A percentile compares a stretch with the other conserved stretches of the same genome.
Evolutionary conservation across 2,329 filamentous ascomycete species (phyloP).

Genomic region (Trichoderma endophyticum): DNA sequence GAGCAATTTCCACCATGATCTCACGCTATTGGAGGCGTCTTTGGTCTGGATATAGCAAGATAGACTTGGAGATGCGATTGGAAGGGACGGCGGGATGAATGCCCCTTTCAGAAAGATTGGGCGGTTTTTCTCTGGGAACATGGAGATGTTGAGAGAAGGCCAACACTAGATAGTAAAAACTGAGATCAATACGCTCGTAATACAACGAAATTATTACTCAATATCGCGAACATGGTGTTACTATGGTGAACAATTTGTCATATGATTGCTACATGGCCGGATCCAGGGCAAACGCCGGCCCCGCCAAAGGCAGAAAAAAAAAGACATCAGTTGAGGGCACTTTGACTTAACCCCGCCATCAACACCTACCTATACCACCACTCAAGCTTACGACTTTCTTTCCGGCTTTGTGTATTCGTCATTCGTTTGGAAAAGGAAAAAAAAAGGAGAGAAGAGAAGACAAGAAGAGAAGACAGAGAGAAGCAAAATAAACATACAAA

Average conservation of each 20-base stretch:
- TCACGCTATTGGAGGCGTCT: slow-evolving; percentile 4
- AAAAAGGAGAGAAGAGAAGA: not conserved
- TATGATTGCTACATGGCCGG: not conserved
- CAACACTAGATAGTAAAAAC: not conserved
- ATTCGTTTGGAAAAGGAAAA: not conserved
- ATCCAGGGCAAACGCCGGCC: not conserved
- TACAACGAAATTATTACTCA: not conserved
- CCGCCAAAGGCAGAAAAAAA: slow-evolving; percentile 3
- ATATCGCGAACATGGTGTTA: not conserved
- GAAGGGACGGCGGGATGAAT: not conserved
- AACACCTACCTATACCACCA: not conserved
- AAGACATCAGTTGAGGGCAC: not conserved
- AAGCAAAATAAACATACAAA: not conserved
- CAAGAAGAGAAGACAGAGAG: not conserved
- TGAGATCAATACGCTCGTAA: not conserved
- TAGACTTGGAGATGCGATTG: not conserved
- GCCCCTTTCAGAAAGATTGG: not conserved
- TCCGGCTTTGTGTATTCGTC: not conserved
- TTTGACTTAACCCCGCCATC: slow-evolving; percentile 8
- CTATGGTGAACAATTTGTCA: not conserved
- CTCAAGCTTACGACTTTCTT: not conserved
- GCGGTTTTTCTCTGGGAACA: not conserved
- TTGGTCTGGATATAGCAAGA: not conserved
- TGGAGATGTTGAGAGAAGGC: not conserved
- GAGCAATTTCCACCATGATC: slow-evolving; percentile 8